Conservation (phyloP, 495 filamentous ascomycete genomes). For the Peziza echinospora region DNA sequence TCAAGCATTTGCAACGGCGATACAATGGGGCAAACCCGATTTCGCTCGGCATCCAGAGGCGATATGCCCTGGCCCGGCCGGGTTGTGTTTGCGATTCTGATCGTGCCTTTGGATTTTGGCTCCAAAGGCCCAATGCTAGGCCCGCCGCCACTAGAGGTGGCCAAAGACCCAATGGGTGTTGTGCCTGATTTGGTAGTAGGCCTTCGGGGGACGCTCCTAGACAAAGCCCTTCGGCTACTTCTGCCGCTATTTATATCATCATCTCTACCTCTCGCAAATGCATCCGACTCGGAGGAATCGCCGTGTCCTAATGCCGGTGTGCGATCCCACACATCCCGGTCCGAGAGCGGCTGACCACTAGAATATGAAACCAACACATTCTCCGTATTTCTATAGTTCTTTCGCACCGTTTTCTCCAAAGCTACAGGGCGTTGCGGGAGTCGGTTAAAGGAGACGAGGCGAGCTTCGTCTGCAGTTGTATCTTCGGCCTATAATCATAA, state of each 20-base stretch:
- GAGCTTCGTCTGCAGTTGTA: slow-evolving; percentile 64
- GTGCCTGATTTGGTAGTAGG: slow-evolving; percentile 15
- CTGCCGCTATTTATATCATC: slow-evolving; percentile 34
- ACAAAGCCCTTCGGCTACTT: slow-evolving; percentile 32
- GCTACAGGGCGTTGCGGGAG: slow-evolving; percentile 29
- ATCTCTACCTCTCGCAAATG: slow-evolving; percentile 28
- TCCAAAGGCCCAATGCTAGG: slow-evolving; percentile 26
- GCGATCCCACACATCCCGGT: slow-evolving; percentile 20
- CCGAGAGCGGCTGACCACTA: slow-evolving; percentile 14
- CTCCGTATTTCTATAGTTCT: slow-evolving; percentile 78
- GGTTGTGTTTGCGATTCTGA: slow-evolving; percentile 13
- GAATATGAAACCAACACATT: slow-evolving; percentile 53
- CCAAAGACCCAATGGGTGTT: slow-evolving; percentile 16
- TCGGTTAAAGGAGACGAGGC: slow-evolving; percentile 75
- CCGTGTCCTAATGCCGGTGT: slow-evolving; percentile 29
- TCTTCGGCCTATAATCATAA: slow-evolving; percentile 38
- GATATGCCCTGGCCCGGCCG: neutral
- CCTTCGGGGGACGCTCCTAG: slow-evolving; percentile 16
- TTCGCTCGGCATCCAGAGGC: slow-evolving; percentile 35
- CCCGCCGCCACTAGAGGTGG: slow-evolving; percentile 16
- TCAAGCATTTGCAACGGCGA: slow-evolving; percentile 72
- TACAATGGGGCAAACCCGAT: slow-evolving; percentile 55
- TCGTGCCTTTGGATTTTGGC: slow-evolving; percentile 11
- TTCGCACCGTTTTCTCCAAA: slow-evolving; percentile 50
- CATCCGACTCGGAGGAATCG: slow-evolving; percentile 45